A percentile compares a stretch with the other conserved stretches of the same genome.
These are phyloP conservation scores for Hyphopichia buzzinii DNA, from an alignment of 1,139 yeast species.

Conservation along the genomic window DNA sequence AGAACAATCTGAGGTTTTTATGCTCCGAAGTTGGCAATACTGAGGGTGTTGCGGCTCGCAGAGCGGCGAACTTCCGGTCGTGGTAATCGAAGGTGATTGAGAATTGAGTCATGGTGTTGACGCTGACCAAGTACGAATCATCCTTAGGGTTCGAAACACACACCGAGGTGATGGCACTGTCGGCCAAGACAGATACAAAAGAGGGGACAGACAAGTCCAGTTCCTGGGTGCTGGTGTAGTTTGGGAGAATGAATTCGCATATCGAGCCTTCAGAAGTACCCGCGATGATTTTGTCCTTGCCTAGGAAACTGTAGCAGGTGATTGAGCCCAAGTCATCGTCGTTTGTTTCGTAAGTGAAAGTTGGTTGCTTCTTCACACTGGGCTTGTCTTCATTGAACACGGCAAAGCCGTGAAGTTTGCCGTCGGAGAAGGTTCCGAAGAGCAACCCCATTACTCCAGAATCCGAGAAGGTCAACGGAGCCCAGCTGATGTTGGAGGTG, in stretches of 20 bases:
- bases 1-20: constrained; percentile 21
- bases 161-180: constrained; percentile 49
- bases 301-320: constrained; percentile 55
- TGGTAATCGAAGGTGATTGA: constrained; percentile 38
- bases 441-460: constrained; percentile 40
- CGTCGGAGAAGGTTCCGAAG: constrained; percentile 62
- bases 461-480: constrained; percentile 24
- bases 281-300: constrained; percentile 47
- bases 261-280: constrained; percentile 69
- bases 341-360: constrained; percentile 26
- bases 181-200: constrained; percentile 44
- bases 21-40: constrained; percentile 27
- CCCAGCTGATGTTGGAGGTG: constrained; percentile 53
- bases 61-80: constrained; percentile 32
- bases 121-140: constrained; percentile 34
- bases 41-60: constrained; percentile 18
- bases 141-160: constrained; percentile 29
- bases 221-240: constrained; percentile 6
- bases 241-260: constrained; percentile 57
- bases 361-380: constrained; percentile 12
- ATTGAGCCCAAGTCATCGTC: constrained; percentile 26
- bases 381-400: constrained; percentile 27
- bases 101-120: constrained; percentile 51
- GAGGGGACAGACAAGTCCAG: constrained; percentile 41
- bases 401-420: constrained; percentile 40